Conservation (phyloP, 2,329 filamentous ascomycete species). For the Pseudogymnoascus sp. region DNA sequence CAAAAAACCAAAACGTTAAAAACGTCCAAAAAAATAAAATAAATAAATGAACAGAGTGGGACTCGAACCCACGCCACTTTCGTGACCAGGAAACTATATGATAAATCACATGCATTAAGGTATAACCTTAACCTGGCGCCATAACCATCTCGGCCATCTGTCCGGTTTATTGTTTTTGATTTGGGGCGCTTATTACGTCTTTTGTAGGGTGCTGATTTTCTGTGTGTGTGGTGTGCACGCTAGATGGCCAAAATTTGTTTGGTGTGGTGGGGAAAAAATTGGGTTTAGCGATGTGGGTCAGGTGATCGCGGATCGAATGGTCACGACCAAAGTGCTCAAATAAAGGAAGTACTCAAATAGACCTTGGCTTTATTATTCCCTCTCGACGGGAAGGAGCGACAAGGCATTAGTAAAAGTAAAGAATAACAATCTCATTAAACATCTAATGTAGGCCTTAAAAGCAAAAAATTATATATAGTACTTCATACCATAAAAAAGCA, state of each 20-base stretch:
- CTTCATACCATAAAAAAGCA: background rate
- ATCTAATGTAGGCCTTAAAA: background rate
- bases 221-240: background rate
- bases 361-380: background rate
- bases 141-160: background rate
- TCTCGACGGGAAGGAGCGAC: background rate
- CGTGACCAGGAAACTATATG: constrained; percentile 29
- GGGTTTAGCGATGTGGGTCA: background rate
- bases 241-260: no score
- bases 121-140: background rate
- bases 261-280: background rate
- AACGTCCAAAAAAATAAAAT: background rate
- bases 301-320: background rate
- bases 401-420: background rate
- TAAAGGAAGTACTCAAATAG: background rate
- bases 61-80: constrained; percentile 35
- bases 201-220: background rate
- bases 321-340: background rate
- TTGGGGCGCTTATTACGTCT: background rate
- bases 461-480: background rate
- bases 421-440: no score
- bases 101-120: background rate
- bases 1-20: background rate
- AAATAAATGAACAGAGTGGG: constrained; percentile 29
- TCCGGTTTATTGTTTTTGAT: background rate